Conservation (phyloP, 805 yeast species). For the Spathaspora girioi region DNA sequence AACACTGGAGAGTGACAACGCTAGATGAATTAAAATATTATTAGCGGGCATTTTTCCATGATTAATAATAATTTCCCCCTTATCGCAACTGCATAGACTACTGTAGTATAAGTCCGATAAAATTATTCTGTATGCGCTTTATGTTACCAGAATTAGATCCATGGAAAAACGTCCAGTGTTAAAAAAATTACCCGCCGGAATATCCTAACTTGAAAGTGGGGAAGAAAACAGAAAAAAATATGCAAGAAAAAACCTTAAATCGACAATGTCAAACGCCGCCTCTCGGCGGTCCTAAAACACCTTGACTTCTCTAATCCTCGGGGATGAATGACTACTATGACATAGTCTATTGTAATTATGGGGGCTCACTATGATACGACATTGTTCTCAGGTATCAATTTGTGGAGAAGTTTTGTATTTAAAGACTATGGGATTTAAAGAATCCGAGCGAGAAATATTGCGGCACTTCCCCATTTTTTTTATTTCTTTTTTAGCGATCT, state of each 20-base stretch:
- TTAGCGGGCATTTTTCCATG: neutral
- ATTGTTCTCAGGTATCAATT: neutral
- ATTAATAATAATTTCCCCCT: neutral
- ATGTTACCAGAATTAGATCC: neutral
- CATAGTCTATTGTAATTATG: neutral
- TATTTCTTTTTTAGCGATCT: neutral
- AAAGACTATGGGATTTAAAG: neutral
- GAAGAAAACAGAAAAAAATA: neutral
- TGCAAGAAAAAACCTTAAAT: neutral
- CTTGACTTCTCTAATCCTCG: neutral
- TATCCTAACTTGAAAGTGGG: neutral
- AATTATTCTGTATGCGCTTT: neutral
- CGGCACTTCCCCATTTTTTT: neutral
- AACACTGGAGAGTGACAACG: neutral
- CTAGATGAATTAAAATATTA: too few relatives aligned
- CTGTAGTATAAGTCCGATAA: too few relatives aligned
- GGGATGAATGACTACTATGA: neutral
- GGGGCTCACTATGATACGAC: neutral
- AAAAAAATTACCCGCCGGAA: neutral
- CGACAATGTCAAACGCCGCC: neutral
- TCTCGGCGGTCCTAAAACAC: neutral
- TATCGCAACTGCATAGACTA: too few relatives aligned
- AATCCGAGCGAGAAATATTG: neutral
- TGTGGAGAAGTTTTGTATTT: neutral
- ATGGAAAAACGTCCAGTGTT: neutral